Evolutionary conservation across 805 yeast genomes (phyloP), one percentile per base, ranked within the genome.

Genomic region (Wickerhamiella hasegawae): DNA sequence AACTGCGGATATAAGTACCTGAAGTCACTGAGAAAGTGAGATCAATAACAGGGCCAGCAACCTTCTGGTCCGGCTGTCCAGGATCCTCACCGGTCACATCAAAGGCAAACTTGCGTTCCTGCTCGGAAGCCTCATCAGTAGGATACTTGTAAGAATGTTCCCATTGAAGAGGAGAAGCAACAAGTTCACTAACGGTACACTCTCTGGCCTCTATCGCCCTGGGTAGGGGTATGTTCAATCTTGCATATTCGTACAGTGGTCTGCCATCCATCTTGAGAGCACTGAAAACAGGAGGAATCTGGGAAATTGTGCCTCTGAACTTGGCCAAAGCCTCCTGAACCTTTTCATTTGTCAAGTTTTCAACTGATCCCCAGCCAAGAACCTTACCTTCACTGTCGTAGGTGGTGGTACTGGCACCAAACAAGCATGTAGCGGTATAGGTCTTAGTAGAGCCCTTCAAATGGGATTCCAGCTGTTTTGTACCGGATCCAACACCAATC

Each of bases 221-320:
- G 0, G 98, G 98, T 16, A 90, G 63, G 0, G 94, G 87, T 18
- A 69, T 60, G 0, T 92, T 92, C 42, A 78, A 71, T 43, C 98
- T 66, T 1, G 98, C 98, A 53, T 90, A 90, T 48, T 87, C 94
- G 52, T 92, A 84, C 32, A 92, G 60, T 3, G 94, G 92, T 57
- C 76, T 83, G 14, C 99, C 99, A 51, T 83, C 76, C 74, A 92
- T 78, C 52, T 87, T 87, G 39, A 92, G 61, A 0, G 98, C 98
- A 14, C 95, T 81, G 55, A 72, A 90, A 11, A 90, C 76, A 0
- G 99, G 98, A 10, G 99, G 98, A 1, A 92, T 77, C 57, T 90
- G 99, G 45, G 67, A 67, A 35, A 85, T 60, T 12, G 72, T 67
- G 0, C 97, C 98, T n/a, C 72, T 60, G 50, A 90, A 84, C 55